A percentile compares a stretch with the other conserved stretches of the same genome.
Evolutionary conservation across 306 rosid genomes (phyloP).

Genomic region (Echinosophora koreensis): DNA sequence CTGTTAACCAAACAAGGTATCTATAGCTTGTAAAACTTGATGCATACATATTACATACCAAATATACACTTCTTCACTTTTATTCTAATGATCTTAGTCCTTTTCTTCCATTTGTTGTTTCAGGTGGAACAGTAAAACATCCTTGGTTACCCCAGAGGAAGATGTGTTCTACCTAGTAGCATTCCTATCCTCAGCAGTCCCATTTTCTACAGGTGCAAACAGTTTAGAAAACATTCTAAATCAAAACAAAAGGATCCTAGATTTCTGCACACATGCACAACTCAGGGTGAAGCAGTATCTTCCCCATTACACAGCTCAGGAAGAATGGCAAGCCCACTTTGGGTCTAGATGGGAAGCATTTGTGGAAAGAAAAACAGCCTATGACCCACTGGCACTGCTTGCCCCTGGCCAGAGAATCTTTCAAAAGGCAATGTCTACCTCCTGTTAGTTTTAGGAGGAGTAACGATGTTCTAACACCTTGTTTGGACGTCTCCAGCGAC

Average conservation of each 20-base stretch:
- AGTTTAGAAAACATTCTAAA: constrained; percentile 66
- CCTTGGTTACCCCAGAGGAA: constrained; percentile 89
- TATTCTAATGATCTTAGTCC: background rate
- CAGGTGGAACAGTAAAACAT: constrained; percentile 89
- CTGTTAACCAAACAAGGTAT: constrained; percentile 92
- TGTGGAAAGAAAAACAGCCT: constrained; percentile 65
- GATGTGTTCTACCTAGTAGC: constrained; percentile 85
- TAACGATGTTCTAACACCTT: no score
- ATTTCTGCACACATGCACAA: constrained; percentile 56
- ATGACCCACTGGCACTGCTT: constrained; percentile 92
- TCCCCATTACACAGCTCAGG: constrained; percentile 74
- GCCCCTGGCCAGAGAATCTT: constrained; percentile 95
- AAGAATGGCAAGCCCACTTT: constrained; percentile 87
- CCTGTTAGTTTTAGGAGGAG: constrained; percentile 44
- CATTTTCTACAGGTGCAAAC: constrained; percentile 69
- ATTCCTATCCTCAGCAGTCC: constrained; percentile 78
- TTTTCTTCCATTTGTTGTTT: constrained; percentile 31
- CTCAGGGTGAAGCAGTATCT: constrained; percentile 83
- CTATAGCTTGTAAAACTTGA: constrained; percentile 37
- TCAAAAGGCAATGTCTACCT: constrained; percentile 66
- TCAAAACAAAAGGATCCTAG: constrained; percentile 76
- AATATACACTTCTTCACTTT: background rate
- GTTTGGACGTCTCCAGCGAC: no score
- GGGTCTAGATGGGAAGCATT: constrained; percentile 77
- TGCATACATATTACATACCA: background rate